phyloP scores from a whole-genome alignment of 345 rosid genomes.

The Rhodamnia rubescens region DNA sequence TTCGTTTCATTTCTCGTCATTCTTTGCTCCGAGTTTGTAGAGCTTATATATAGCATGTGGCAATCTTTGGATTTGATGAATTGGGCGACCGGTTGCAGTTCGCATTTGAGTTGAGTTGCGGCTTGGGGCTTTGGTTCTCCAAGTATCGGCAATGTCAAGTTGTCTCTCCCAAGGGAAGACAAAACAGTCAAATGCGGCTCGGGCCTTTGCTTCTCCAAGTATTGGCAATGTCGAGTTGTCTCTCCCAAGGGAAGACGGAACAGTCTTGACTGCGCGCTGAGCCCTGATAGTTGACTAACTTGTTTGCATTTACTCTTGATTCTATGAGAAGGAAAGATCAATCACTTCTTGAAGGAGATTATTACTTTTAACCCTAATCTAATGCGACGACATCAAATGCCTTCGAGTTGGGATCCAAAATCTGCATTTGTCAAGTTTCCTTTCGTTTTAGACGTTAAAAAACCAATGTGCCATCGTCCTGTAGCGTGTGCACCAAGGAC shows the following conservation, averaged over 20 bases:
- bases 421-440: neutral
- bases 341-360: neutral
- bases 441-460: neutral
- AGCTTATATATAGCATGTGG: neutral
- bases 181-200: too few relatives aligned
- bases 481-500: neutral
- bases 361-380: neutral
- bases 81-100: accelerated
- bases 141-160: neutral
- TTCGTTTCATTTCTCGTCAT: neutral
- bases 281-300: neutral
- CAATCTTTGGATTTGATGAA: neutral
- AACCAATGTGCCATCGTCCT: neutral
- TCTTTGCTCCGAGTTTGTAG: neutral
- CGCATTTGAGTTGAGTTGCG: neutral
- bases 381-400: neutral
- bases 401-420: neutral
- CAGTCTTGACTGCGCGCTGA: neutral
- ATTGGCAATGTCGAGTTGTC: neutral
- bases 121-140: neutral
- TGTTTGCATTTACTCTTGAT: neutral
- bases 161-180: neutral
- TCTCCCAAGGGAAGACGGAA: neutral
- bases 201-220: too few relatives aligned
- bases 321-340: neutral